Evolutionary conservation across 305 asterid species (phyloP).

Genomic region (Rubia tinctorum): DNA sequence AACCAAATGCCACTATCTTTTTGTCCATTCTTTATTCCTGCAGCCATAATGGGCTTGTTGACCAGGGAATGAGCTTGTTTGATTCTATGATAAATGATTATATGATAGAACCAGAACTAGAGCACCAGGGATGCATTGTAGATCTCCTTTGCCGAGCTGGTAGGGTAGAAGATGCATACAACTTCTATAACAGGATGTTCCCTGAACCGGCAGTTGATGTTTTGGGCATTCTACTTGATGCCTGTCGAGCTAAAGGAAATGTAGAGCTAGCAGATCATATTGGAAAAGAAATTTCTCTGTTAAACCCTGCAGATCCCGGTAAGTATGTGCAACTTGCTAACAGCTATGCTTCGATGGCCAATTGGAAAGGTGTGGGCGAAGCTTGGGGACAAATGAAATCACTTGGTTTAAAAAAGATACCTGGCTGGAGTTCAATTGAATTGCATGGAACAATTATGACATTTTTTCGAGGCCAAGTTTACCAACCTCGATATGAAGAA

Average conservation of each 20-base stretch:
- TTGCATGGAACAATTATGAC: constrained; percentile 61
- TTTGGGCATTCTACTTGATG: constrained; percentile 74
- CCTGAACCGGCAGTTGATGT: constrained; percentile 52
- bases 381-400: constrained; percentile 75
- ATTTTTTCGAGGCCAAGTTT: constrained; percentile 59
- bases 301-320: constrained; percentile 62
- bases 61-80: constrained; percentile 55
- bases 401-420: constrained; percentile 65
- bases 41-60: constrained; percentile 80
- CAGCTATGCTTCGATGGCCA: constrained; percentile 63
- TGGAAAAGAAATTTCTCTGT: constrained; percentile 48
- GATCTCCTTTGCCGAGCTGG: constrained; percentile 92
- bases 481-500: constrained; percentile 57
- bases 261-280: constrained; percentile 43
- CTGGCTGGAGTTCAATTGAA: constrained; percentile 85
- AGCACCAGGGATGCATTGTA: constrained; percentile 72
- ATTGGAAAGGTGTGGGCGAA: constrained; percentile 79
- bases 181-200: constrained; percentile 54
- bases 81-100: constrained; percentile 62
- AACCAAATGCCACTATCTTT: constrained; percentile 60
- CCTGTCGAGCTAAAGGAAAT: constrained; percentile 46
- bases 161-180: constrained; percentile 64
- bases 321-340: constrained; percentile 79
- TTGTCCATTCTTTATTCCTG: constrained; percentile 60
- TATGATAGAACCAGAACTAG: constrained; percentile 56